phyloP scores from a whole-genome alignment of 148 eudicot species.

The Camellia japonica region DNA sequence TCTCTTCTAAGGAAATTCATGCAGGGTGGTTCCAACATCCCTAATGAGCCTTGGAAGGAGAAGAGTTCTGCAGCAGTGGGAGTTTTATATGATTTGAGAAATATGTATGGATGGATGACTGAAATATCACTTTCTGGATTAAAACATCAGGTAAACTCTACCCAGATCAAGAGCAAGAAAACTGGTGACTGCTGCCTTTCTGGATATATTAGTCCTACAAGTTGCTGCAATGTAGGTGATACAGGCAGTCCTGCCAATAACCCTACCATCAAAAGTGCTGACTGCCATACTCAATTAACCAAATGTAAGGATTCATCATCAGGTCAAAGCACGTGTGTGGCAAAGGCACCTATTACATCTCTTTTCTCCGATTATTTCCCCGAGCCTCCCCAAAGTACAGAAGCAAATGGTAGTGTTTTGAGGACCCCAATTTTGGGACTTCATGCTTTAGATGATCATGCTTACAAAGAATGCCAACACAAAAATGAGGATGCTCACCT shows the following conservation, averaged over 20 bases:
- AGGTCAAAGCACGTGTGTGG: slow-evolving; percentile 11
- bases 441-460: slow-evolving; percentile 24
- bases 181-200: slow-evolving; percentile 18
- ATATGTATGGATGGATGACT: slow-evolving; percentile 51
- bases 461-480: slow-evolving; percentile 14
- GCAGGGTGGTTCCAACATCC: slow-evolving; percentile 16
- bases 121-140: slow-evolving; percentile 23
- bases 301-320: slow-evolving; percentile 21
- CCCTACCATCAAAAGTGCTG: slow-evolving; percentile 21
- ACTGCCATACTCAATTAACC: slow-evolving; percentile 17
- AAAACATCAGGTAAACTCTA: slow-evolving; percentile 25
- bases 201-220: slow-evolving; percentile 18
- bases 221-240: slow-evolving; percentile 19
- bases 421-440: slow-evolving; percentile 27
- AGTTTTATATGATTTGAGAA: slow-evolving; percentile 26
- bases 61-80: slow-evolving; percentile 19
- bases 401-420: slow-evolving; percentile 20
- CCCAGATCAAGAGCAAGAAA: slow-evolving; percentile 21
- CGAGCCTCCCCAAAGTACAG: slow-evolving; percentile 25
- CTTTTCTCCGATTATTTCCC: slow-evolving; percentile 30
- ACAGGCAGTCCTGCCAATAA: slow-evolving; percentile 19
- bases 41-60: slow-evolving; percentile 22
- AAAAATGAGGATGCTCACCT: slow-evolving; percentile 24
- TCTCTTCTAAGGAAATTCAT: slow-evolving; percentile 24
- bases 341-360: slow-evolving; percentile 21